A percentile compares a stretch with the other conserved stretches of the same genome.
These are phyloP conservation scores for Pulveroboletus ravenelii DNA, from an alignment of 768 basidiomycete genomes.

Conservation along the genomic window DNA sequence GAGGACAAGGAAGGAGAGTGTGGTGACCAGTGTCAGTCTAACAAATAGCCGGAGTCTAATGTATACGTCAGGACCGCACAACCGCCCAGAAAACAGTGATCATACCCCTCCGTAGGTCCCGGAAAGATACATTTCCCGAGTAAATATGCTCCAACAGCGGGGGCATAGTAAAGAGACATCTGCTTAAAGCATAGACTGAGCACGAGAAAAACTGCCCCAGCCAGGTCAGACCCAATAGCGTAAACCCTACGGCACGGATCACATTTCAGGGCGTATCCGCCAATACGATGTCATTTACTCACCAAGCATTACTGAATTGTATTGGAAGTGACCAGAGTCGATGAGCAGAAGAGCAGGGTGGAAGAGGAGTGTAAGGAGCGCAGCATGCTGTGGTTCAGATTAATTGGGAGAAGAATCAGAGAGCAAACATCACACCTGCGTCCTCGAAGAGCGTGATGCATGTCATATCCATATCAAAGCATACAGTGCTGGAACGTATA, in stretches of 20 bases:
- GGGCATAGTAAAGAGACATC: slow-evolving; percentile 93
- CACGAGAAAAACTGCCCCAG: slow-evolving; percentile 78
- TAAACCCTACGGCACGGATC: slow-evolving; percentile 47
- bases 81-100: neutral
- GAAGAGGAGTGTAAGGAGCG: slow-evolving; percentile 66
- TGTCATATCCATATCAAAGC: slow-evolving; percentile 66
- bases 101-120: slow-evolving; percentile 67
- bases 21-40: slow-evolving; percentile 60
- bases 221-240: slow-evolving; percentile 62
- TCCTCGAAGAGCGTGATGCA: slow-evolving; percentile 64
- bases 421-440: slow-evolving; percentile 51
- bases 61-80: slow-evolving; percentile 1
- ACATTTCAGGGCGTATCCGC: neutral
- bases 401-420: neutral
- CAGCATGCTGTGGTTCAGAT: slow-evolving; percentile 36
- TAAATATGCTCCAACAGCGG: slow-evolving; percentile 86
- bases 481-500: slow-evolving; percentile 73
- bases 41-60: slow-evolving; percentile 51
- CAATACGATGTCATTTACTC: slow-evolving; percentile 17
- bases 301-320: slow-evolving; percentile 93
- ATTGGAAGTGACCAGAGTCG: slow-evolving; percentile 95
- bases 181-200: slow-evolving; percentile 91
- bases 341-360: slow-evolving; percentile 82
- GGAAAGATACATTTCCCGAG: slow-evolving; percentile 85
- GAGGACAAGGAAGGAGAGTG: slow-evolving; percentile 58